Conservation (phyloP, 495 filamentous ascomycete species). For the Hypoxylon cercidicola region DNA sequence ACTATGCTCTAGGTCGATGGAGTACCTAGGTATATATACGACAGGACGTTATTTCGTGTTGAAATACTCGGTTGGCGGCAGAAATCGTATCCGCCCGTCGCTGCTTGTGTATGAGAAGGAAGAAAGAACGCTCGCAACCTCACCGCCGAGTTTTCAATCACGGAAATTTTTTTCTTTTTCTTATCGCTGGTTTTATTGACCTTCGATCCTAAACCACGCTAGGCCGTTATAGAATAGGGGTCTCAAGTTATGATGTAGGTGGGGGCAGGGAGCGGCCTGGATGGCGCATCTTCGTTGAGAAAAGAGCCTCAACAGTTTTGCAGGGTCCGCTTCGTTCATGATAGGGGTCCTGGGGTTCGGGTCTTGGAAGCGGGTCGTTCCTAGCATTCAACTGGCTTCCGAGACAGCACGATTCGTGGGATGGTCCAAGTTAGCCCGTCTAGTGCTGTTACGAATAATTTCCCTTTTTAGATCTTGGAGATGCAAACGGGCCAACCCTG, state of each 20-base stretch:
- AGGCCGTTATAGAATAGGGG: slow-evolving; percentile 25
- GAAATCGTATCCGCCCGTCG: neutral
- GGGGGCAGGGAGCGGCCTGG: slow-evolving; percentile 34
- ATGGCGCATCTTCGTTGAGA: slow-evolving; percentile 37
- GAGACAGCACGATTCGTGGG: slow-evolving; percentile 26
- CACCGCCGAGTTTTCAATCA: slow-evolving; percentile 20
- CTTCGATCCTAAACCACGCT: slow-evolving; percentile 17
- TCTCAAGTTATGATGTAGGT: slow-evolving; percentile 27
- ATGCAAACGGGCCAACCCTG: slow-evolving; percentile 28
- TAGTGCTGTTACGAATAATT: slow-evolving; percentile 25
- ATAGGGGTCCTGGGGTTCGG: slow-evolving; percentile 39
- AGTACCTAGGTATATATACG: too few species aligned
- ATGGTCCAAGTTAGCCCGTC: slow-evolving; percentile 6
- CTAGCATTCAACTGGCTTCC: slow-evolving; percentile 5
- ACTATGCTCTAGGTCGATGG: neutral
- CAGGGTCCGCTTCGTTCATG: slow-evolving; percentile 3
- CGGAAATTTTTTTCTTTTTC: slow-evolving; percentile 26
- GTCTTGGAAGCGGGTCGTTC: slow-evolving; percentile 31
- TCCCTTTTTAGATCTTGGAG: slow-evolving; percentile 33
- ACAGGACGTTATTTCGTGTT: neutral
- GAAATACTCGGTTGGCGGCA: slow-evolving; percentile 1
- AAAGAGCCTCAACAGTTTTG: slow-evolving; percentile 32
- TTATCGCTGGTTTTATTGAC: slow-evolving; percentile 23
- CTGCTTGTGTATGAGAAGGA: slow-evolving; percentile 4
- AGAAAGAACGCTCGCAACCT: slow-evolving; percentile 1